Evolutionary conservation across 78 protist species (phyloP), one percentile per base, ranked within the genome.

Genomic region (Dictyostelium purpureum): DNA sequence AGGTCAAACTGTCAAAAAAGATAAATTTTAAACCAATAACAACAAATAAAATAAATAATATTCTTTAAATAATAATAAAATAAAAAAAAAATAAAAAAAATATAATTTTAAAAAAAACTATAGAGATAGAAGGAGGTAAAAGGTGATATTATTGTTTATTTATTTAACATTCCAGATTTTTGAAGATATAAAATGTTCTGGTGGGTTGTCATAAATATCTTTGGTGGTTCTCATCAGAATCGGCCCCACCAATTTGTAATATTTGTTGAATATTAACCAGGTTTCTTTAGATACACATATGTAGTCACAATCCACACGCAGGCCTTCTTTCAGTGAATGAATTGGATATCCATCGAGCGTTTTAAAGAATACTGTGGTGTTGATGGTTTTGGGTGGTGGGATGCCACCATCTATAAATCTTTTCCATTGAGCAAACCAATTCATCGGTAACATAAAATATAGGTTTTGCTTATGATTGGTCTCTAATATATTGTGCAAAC

Each of bases 161-260:
- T 80, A 80, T 80, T 47, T 80, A 12, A 54, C 67, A 49, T 80
- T 71, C 89, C 89, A 80, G 38, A 80, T 49, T 45, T 6, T 63
- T 63, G 47, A 43, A 24, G 28, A 24, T 45, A 45, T n/a, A 45
- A 47, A 59, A 26, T 42, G 31, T 31, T 21, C 43, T 2, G 77
- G 57, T 85, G 81, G 81, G 49, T n/a, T 24, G 59, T 51, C 57
- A 85, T 85, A 85, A 33, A 85, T 85, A 45, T 85, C 38, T 42
- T n/a, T 45, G 33, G 76, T 43, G 19, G 37, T 26, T 59, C 91
- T 52, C 11, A 73, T 45, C 11, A 85, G 38, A 2, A 85, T 85
- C 28, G 91, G 91, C 26, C 91, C 91, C 12, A 49, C 57, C 19
- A 33, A 35, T 40, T 45, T 76, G 73, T 85, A 85, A 6, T 26